Evolutionary conservation across 495 filamentous ascomycete species (phyloP).

Genomic region (Neurospora sublineolata): DNA sequence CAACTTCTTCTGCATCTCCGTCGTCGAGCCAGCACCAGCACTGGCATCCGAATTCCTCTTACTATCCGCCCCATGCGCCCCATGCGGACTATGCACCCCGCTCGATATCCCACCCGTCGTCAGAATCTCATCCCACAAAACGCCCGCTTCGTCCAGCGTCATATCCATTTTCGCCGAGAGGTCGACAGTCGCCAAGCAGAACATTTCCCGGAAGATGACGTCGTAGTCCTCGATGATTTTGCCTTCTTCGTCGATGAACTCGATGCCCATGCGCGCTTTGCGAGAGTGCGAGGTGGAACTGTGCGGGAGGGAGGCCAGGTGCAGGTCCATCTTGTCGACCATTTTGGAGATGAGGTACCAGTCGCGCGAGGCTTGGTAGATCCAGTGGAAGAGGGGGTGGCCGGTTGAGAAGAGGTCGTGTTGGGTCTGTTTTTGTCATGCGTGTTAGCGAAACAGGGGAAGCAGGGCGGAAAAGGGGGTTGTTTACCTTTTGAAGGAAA

Average conservation of each 20-base stretch:
- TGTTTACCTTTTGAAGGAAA: constrained; percentile 47
- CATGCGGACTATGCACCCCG: background rate
- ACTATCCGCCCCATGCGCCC: constrained; percentile 1
- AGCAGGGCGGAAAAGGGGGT: no score
- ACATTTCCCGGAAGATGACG: constrained; percentile 71
- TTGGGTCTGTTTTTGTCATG: constrained; percentile 44
- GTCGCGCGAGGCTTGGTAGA: constrained; percentile 65
- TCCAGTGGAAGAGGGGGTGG: constrained; percentile 79
- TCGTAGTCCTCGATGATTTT: constrained; percentile 54
- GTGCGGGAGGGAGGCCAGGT: constrained; percentile 35
- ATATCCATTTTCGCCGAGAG: constrained; percentile 56
- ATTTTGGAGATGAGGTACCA: constrained; percentile 60
- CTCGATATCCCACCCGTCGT: constrained; percentile 37
- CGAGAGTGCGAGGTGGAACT: constrained; percentile 9
- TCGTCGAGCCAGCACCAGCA: background rate
- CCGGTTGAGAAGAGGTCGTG: constrained; percentile 65
- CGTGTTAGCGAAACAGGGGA: constrained; percentile 17
- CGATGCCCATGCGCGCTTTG: constrained; percentile 15
- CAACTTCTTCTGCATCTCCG: background rate
- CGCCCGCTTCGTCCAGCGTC: constrained; percentile 51
- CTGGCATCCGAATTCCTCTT: background rate
- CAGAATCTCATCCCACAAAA: constrained; percentile 70
- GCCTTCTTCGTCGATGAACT: constrained; percentile 28
- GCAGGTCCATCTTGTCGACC: constrained; percentile 55
- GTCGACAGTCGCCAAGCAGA: constrained; percentile 67